These are phyloP conservation scores for Saturnispora quitensis DNA, from an alignment of 805 yeast genomes.

Conservation along the genomic window DNA sequence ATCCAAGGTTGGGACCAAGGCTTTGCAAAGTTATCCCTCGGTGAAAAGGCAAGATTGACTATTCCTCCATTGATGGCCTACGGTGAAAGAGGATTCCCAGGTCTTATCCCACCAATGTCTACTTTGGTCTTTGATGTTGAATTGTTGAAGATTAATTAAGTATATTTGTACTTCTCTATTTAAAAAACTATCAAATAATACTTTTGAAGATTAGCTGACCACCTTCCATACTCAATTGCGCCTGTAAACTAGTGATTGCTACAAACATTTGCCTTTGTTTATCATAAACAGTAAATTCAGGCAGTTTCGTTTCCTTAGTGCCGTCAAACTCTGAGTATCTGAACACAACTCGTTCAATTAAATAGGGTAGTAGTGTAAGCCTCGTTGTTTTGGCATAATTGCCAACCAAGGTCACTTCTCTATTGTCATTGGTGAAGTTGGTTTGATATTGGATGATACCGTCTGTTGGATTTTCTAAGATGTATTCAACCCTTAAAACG, in stretches of 20 bases:
- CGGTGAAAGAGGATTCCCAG: constrained; percentile 94
- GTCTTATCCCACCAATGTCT: constrained; percentile 93
- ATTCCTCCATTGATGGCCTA: constrained; percentile 92
- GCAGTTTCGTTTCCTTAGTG: constrained; percentile 33
- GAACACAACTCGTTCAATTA: constrained; percentile 38
- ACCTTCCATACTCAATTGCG: constrained; percentile 20
- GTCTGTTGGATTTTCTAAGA: constrained; percentile 68
- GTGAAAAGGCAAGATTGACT: constrained; percentile 86
- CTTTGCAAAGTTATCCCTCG: constrained; percentile 84
- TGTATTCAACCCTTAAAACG: constrained; percentile 33
- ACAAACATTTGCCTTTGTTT: constrained; percentile 56
- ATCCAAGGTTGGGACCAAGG: constrained; percentile 96
- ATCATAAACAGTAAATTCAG: constrained; percentile 58
- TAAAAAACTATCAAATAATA: background rate
- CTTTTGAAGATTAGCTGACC: constrained; percentile 17
- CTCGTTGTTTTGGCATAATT: constrained; percentile 24
- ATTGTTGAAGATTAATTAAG: constrained; percentile 46
- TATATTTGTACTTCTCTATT: background rate
- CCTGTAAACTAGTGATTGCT: constrained; percentile 38
- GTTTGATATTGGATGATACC: constrained; percentile 50
- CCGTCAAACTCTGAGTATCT: constrained; percentile 25
- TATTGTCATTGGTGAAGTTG: constrained; percentile 17
- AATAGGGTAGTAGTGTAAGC: constrained; percentile 55
- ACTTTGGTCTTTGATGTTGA: constrained; percentile 84
- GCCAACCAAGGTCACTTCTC: constrained; percentile 18